Evolutionary conservation across 139 green algal species (phyloP), one percentile per base, ranked within the genome.

Genomic region (Pycnococcus provasolii): DNA sequence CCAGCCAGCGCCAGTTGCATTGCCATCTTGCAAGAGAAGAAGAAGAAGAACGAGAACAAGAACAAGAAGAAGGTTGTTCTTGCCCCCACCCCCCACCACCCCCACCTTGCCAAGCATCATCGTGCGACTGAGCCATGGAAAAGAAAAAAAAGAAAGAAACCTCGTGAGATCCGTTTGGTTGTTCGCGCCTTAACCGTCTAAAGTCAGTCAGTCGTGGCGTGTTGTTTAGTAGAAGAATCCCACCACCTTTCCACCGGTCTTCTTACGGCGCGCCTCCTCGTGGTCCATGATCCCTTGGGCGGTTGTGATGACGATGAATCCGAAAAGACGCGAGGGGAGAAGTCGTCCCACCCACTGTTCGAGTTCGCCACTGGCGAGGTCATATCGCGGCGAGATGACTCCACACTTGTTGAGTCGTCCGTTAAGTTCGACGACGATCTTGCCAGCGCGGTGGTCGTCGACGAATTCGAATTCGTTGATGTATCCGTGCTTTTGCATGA

Each of bases 371-470:
- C 76, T 54, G 13, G 42, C 55, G 45, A 97, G 80, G 73, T 99
- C 89, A 76, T 95, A 99, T 65, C 93, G 86, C 15, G 93, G 93
- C 65, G 53, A 77, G 81, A 99, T 99, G 44, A 96, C 91, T 51
- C 94, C 94, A 79, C 91, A 97, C 82, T 99, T 99, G 89, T 99
- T 99, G 54, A 99, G 84, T 57, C 91, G 76, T 44, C 94, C 94
- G 76, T 97, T 98, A 15, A 99, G 84, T 85, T 97, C 89, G 46
- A 99, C 90, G 7, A 99, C 94, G 73, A 99, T 97, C 86, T 99
- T 99, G 73, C 94, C 94, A 1, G 79, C 81, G 42, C 94, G 82
- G 78, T 96, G 92, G 87, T 99, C 95, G 68, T 99, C 94, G 45
- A 98, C 90, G 60, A 89, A 84, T 79, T 98, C 94, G 74, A 98